Conservation (phyloP, 1,139 yeast species). For the Protomyces macrosporus region DNA sequence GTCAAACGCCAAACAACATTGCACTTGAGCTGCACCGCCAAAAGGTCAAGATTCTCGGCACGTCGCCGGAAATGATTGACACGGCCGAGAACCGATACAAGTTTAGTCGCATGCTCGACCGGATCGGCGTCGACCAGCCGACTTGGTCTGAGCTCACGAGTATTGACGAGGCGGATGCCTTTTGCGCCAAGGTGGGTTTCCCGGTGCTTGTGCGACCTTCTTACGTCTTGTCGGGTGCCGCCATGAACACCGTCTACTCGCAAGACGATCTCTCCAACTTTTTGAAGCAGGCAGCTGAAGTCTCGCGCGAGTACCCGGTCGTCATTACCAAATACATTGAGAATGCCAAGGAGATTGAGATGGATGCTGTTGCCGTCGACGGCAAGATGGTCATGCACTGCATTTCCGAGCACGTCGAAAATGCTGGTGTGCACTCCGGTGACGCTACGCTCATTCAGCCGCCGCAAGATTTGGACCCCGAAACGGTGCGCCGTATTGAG, state of each 20-base stretch:
- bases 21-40: constrained; percentile 91
- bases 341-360: constrained; percentile 95
- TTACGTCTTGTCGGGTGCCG: constrained; percentile 96
- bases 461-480: constrained; percentile 91
- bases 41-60: constrained; percentile 91
- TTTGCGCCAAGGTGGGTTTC: constrained; percentile 85
- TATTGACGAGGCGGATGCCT: constrained; percentile 83
- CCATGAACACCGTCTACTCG: constrained; percentile 94
- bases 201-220: constrained; percentile 98
- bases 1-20: constrained; percentile 95
- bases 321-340: constrained; percentile 96
- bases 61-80: constrained; percentile 97
- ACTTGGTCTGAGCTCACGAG: constrained; percentile 99
- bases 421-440: constrained; percentile 99
- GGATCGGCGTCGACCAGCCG: constrained; percentile 96
- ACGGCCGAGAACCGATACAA: constrained; percentile 97
- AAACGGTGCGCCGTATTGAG: constrained; percentile 83
- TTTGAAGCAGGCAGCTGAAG: constrained; percentile 91
- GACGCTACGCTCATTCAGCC: constrained; percentile 97
- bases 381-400: constrained; percentile 96
- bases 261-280: constrained; percentile 82
- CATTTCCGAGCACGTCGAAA: constrained; percentile 97
- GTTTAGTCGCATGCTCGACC: constrained; percentile 95
- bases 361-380: constrained; percentile 96
- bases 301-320: constrained; percentile 96